phyloP scores from a whole-genome alignment of 2,329 filamentous ascomycete species.

The Neopestalotiopsis rosae region DNA sequence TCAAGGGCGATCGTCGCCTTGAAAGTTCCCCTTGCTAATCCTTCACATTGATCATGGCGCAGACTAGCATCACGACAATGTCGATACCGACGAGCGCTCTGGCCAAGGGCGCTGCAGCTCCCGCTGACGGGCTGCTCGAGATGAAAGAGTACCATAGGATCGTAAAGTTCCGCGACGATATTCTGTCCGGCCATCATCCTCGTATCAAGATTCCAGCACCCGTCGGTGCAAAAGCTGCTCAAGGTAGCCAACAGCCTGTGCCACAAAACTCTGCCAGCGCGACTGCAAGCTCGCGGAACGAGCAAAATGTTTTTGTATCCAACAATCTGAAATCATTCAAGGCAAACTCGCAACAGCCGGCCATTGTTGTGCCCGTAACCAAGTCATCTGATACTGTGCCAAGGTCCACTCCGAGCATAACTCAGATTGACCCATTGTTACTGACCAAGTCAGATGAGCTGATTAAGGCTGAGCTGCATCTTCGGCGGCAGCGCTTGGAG shows the following conservation, averaged over 20 bases:
- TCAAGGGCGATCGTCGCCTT: background rate
- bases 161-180: constrained; percentile 77
- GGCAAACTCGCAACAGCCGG: constrained; percentile 42
- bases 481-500: constrained; percentile 84
- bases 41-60: constrained; percentile 27
- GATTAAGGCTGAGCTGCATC: constrained; percentile 78
- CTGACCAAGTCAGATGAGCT: constrained; percentile 86
- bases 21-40: constrained; percentile 17
- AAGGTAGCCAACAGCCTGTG: constrained; percentile 19
- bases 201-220: constrained; percentile 59
- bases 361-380: constrained; percentile 30
- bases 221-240: constrained; percentile 32
- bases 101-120: constrained; percentile 23
- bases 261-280: constrained; percentile 22
- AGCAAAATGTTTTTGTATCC: constrained; percentile 29
- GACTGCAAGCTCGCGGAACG: background rate
- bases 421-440: constrained; percentile 81
- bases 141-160: constrained; percentile 79
- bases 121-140: constrained; percentile 54
- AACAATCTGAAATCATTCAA: constrained; percentile 41
- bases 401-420: constrained; percentile 54
- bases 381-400: constrained; percentile 35
- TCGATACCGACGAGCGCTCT: constrained; percentile 23
- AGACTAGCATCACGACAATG: constrained; percentile 26
- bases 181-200: constrained; percentile 78